These are phyloP conservation scores for Candida boleticola DNA, from an alignment of 805 yeast species.

Conservation along the genomic window DNA sequence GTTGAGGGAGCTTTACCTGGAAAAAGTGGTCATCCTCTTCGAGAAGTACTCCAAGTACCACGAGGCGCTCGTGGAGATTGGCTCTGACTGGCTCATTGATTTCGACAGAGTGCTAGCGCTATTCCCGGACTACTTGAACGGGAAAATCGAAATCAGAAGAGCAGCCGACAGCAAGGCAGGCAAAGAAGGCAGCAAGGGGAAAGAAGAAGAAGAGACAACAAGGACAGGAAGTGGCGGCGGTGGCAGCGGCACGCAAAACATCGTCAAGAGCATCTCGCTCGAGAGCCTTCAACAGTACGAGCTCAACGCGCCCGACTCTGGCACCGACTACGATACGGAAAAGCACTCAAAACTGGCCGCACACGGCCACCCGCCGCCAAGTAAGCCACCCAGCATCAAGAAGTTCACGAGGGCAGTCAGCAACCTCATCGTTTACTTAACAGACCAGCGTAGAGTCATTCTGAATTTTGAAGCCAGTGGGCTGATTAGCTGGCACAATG, in stretches of 20 bases:
- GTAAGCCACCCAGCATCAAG: slow-evolving; percentile 12
- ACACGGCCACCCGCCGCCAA: slow-evolving; percentile 3
- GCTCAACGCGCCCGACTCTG: slow-evolving; percentile 8
- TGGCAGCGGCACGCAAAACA: background rate
- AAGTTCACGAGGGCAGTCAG: slow-evolving; percentile 36
- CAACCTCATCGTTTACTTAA: slow-evolving; percentile 45
- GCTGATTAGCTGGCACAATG: slow-evolving; percentile 44
- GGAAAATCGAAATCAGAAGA: slow-evolving; percentile 10
- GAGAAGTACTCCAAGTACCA: slow-evolving; percentile 33
- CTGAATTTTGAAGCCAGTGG: slow-evolving; percentile 37
- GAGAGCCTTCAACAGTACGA: background rate
- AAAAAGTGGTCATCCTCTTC: slow-evolving; percentile 31
- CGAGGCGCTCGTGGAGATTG: slow-evolving; percentile 37
- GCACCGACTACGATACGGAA: slow-evolving; percentile 13
- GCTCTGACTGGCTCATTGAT: slow-evolving; percentile 41
- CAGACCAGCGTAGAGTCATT: slow-evolving; percentile 53
- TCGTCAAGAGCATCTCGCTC: background rate
- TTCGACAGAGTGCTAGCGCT: slow-evolving; percentile 31
- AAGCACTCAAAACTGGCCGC: slow-evolving; percentile 3
- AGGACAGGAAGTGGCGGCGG: background rate
- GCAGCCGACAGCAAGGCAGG: background rate
- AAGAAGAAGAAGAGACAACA: background rate
- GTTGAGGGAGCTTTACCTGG: slow-evolving; percentile 34
- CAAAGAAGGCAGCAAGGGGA: background rate
- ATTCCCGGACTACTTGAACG: slow-evolving; percentile 40